Percentiles rank a stretch among this genome's conserved stretches.
Evolutionary conservation across 441 rosid species (phyloP).

Genomic region (Raphanus hybrid): DNA sequence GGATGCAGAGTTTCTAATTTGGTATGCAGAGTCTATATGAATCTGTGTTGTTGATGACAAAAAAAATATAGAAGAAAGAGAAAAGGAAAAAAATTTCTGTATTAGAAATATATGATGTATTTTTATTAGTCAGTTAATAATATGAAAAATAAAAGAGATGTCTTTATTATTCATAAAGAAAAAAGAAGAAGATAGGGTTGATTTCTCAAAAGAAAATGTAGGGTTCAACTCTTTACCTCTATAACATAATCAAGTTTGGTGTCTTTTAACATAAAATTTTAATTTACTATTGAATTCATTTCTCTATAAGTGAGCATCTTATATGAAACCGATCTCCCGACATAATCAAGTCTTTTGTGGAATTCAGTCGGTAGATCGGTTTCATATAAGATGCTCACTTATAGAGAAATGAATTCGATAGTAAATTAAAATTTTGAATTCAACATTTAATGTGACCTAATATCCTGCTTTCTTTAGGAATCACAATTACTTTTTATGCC

Average conservation of each 20-base stretch:
- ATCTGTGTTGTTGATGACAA: too few species aligned
- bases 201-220: neutral
- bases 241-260: neutral
- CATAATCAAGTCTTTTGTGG: neutral
- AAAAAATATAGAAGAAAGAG: too few species aligned
- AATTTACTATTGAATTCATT: slow-evolving; percentile 7
- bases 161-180: neutral
- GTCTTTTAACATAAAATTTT: neutral
- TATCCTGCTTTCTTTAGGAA: slow-evolving; percentile 23
- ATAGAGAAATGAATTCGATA: neutral
- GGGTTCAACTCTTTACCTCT: neutral
- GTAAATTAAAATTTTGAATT: slow-evolving; percentile 2
- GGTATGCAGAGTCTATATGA: too few species aligned
- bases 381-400: slow-evolving; percentile 2
- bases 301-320: neutral
- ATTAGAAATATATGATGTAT: neutral
- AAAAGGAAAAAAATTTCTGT: too few species aligned
- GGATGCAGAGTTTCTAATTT: too few species aligned
- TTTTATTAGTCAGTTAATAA: neutral
- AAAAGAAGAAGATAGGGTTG: neutral
- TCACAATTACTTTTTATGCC: slow-evolving; percentile 25
- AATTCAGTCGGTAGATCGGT: neutral
- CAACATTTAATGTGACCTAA: slow-evolving; percentile 22
- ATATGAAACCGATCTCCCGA: neutral
- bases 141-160: neutral